Percentiles rank a stretch among this genome's conserved stretches.
phyloP scores from a whole-genome alignment of 2,329 filamentous ascomycete species.

The Diaporthe caulivora region DNA sequence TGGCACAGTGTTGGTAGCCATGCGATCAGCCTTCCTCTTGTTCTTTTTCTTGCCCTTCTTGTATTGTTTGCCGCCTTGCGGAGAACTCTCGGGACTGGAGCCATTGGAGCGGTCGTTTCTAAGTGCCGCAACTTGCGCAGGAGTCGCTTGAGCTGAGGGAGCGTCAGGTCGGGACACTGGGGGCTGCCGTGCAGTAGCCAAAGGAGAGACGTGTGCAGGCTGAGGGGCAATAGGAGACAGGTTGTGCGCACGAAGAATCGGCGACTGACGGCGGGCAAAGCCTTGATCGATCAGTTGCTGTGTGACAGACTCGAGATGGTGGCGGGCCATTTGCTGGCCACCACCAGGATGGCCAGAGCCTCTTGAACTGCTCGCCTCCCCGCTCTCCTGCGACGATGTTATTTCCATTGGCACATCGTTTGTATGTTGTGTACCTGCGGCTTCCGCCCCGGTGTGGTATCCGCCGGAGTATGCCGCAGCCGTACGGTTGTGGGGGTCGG shows the following conservation, averaged over 20 bases:
- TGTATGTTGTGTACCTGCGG: slow-evolving; percentile 38
- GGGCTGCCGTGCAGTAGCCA: slow-evolving; percentile 60
- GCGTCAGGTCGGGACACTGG: slow-evolving; percentile 48
- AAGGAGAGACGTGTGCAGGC: slow-evolving; percentile 75
- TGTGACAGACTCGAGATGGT: slow-evolving; percentile 48
- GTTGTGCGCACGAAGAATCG: slow-evolving; percentile 79
- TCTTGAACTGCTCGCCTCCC: slow-evolving; percentile 56
- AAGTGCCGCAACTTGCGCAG: slow-evolving; percentile 70
- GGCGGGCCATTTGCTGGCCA: slow-evolving; percentile 44
- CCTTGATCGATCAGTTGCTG: slow-evolving; percentile 53
- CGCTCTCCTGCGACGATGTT: slow-evolving; percentile 54
- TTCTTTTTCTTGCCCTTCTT: slow-evolving; percentile 65
- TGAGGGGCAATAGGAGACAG: slow-evolving; percentile 80
- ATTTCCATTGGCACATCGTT: slow-evolving; percentile 41
- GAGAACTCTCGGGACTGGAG: slow-evolving; percentile 72
- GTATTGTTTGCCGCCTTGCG: slow-evolving; percentile 63
- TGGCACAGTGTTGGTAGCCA: slow-evolving; percentile 59
- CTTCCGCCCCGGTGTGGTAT: neutral
- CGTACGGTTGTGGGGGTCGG: neutral
- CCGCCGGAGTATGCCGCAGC: neutral
- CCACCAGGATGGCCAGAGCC: slow-evolving; percentile 54
- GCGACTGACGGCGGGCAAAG: slow-evolving; percentile 63
- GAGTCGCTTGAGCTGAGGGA: slow-evolving; percentile 52
- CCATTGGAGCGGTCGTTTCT: slow-evolving; percentile 61
- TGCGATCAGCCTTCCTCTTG: slow-evolving; percentile 63